Conservation (phyloP, 2,329 filamentous ascomycete species). For the Fusarium temperatum region DNA sequence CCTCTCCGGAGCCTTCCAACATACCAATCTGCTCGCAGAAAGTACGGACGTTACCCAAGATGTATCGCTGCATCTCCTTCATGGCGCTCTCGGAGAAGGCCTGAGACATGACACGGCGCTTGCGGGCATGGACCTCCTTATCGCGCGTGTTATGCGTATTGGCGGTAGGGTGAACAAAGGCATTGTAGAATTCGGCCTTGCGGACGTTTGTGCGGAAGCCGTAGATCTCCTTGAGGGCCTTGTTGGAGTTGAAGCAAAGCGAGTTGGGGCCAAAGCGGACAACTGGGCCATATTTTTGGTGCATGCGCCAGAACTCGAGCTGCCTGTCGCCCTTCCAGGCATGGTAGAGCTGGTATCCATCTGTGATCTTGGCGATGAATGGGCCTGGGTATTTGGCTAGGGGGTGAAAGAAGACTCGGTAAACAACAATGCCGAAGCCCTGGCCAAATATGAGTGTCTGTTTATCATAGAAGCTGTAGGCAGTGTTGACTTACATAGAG, state of each 20-base stretch:
- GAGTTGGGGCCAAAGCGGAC: slow-evolving; percentile 84
- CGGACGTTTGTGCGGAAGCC: slow-evolving; percentile 69
- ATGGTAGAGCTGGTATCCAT: slow-evolving; percentile 74
- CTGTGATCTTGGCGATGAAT: slow-evolving; percentile 69
- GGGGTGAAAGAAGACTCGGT: slow-evolving; percentile 71
- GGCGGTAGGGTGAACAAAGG: slow-evolving; percentile 74
- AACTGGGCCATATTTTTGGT: slow-evolving; percentile 75
- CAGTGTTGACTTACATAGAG: slow-evolving; percentile 53
- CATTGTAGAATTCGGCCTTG: slow-evolving; percentile 78
- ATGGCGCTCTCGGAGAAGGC: slow-evolving; percentile 74
- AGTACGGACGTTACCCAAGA: slow-evolving; percentile 71
- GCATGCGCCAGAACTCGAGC: slow-evolving; percentile 75
- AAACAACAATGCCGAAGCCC: slow-evolving; percentile 57
- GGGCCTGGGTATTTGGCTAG: slow-evolving; percentile 73
- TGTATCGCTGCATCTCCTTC: slow-evolving; percentile 74
- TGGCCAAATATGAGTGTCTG: slow-evolving; percentile 34
- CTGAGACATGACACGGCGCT: slow-evolving; percentile 75
- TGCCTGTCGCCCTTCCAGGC: slow-evolving; percentile 79
- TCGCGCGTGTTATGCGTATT: slow-evolving; percentile 80
- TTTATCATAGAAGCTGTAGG: not conserved
- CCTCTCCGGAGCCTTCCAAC: slow-evolving; percentile 52
- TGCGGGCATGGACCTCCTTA: slow-evolving; percentile 73
- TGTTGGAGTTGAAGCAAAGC: slow-evolving; percentile 78
- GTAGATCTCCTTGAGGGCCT: slow-evolving; percentile 73
- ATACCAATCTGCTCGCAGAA: slow-evolving; percentile 69